Base-by-base conservation (phyloP, 176 grass and related monocot genomes). In the Phoenix dactylifera region DNA sequence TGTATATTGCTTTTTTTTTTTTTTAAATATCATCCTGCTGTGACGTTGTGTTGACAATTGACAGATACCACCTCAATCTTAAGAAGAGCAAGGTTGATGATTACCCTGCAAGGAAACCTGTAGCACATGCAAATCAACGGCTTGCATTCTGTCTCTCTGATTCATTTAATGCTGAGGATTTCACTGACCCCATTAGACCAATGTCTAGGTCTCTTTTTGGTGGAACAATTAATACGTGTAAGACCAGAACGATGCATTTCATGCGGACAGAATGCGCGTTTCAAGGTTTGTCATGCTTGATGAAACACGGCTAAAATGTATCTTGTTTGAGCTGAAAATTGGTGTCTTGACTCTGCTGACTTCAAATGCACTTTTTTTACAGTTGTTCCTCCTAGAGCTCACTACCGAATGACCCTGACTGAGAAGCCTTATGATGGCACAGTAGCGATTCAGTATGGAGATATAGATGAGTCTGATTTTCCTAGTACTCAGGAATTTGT, bases 81-180 rank as follows among this genome's bases (percentile, higher is more conserved):
- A 98, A 83, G 87, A 97, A 85, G 59, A 92, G 73, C 20, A 92
- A 83, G 57, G 67, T 73, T 78, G 84, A 86, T 55, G 84, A 78
- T 17, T 80, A 77, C 77, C 49, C 84, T 70, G 50, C 53, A 66
- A 86, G 65, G 60, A 91, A 98, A 69, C 24, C 78, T 1, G 62
- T 69, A 28, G 29, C 57, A 25, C 70, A 77, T 80, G 65, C 49
- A 60, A 79, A 16, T 30, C 73, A 83, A 66, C 20, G 70, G 70
- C 53, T 92, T 17, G 48, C 22, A 25, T 16, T 30, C 53, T 50
- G 29, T 80, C 76, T 98, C 15, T 76, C 76, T 64, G 69, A 57
- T 66, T 83, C 70, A 58, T 85, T 85, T 58, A 70, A 65, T 44
- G 25, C 60, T 6, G 93, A 88, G 51, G 84, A 98, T 72, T 92